Evolutionary conservation across 768 basidiomycete species (phyloP).

Genomic region (Megacollybia marginata): DNA sequence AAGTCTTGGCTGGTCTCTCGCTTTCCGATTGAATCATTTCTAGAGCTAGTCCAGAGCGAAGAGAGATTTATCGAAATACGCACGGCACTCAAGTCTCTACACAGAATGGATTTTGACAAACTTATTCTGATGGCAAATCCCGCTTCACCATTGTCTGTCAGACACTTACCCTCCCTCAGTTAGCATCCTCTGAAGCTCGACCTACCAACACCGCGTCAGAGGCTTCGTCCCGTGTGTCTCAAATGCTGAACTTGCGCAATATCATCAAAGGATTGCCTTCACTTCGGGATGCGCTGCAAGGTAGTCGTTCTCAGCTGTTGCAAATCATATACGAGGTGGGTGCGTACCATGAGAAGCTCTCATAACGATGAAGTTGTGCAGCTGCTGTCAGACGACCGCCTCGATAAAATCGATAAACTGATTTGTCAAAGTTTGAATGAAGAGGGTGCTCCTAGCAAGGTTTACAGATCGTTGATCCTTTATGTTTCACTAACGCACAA

Average conservation of each 20-base stretch:
- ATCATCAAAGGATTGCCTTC: constrained; percentile 61
- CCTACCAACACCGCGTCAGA: constrained; percentile 39
- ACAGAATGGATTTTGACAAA: constrained; percentile 86
- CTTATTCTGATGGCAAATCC: constrained; percentile 60
- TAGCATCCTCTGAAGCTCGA: constrained; percentile 57
- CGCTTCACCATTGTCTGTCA: background rate
- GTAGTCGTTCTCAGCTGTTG: constrained; percentile 53
- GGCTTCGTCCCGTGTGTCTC: constrained; percentile 61
- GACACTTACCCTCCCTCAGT: constrained; percentile 30
- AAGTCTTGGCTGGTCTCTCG: background rate
- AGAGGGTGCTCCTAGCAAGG: constrained; percentile 54
- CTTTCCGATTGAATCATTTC: constrained; percentile 5
- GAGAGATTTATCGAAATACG: constrained; percentile 63
- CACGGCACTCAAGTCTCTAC: constrained; percentile 60
- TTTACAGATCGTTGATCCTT: constrained; percentile 12
- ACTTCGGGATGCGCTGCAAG: constrained; percentile 54
- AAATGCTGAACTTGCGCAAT: constrained; percentile 74
- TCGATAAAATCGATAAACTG: constrained; percentile 52
- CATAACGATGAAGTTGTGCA: constrained; percentile 17
- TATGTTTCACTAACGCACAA: background rate
- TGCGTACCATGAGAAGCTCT: background rate
- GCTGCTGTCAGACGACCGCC: constrained; percentile 72
- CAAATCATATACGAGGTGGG: constrained; percentile 53
- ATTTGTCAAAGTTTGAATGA: constrained; percentile 69
- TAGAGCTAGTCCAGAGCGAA: constrained; percentile 74